These are phyloP conservation scores for Hirschfeldia incana DNA, from an alignment of 345 rosid species.

Conservation along the genomic window DNA sequence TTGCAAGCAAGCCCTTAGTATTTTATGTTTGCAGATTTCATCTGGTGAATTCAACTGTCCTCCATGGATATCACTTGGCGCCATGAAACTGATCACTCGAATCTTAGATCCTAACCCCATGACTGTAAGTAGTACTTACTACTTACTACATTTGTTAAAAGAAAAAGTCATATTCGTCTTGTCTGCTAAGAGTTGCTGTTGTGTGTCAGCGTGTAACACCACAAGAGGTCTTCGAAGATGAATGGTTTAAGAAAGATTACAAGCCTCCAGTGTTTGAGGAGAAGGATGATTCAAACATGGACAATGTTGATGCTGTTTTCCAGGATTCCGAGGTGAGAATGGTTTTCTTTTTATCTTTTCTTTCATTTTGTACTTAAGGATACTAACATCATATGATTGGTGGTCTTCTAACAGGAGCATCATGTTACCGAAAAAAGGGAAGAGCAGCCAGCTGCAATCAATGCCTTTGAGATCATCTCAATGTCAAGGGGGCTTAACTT, in stretches of 20 bases:
- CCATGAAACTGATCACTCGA: conserved; percentile 81
- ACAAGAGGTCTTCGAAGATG: conserved; percentile 78
- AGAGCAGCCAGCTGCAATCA: conserved; percentile 81
- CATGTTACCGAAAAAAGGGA: conserved; percentile 85
- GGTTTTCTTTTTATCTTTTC: not conserved
- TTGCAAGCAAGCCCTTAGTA: not conserved
- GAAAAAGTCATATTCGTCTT: not conserved
- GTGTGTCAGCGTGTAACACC: conserved; percentile 73
- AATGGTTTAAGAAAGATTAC: conserved; percentile 88
- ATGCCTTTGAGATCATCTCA: conserved; percentile 91
- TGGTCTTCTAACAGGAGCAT: conserved; percentile 56
- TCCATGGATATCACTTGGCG: conserved; percentile 87
- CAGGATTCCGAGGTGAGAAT: conserved; percentile 72
- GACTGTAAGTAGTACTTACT: conserved; percentile 61
- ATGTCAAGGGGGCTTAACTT: conserved; percentile 90
- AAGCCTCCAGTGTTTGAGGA: conserved; percentile 84
- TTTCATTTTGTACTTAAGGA: not conserved
- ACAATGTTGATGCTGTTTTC: conserved; percentile 91
- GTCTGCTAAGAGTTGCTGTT: not conserved
- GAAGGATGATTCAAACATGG: conserved; percentile 64
- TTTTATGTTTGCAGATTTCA: conserved; percentile 58
- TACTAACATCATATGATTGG: not conserved
- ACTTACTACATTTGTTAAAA: not conserved
- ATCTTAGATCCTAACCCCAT: conserved; percentile 92
- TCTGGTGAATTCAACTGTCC: conserved; percentile 94